phyloP scores from a whole-genome alignment of 805 yeast species.

The Lipomyces yamanashiensis region DNA sequence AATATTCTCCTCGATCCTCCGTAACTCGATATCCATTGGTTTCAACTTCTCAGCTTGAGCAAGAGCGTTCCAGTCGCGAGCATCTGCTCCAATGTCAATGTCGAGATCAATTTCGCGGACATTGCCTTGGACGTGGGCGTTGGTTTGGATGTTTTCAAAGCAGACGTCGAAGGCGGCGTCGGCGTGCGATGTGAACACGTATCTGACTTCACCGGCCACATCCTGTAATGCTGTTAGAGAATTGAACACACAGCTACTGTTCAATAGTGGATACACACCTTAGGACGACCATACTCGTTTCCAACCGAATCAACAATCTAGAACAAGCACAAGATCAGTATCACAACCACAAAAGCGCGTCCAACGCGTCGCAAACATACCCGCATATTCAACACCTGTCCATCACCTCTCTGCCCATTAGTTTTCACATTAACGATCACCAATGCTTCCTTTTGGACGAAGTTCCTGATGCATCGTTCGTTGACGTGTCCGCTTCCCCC shows the following conservation, averaged over 20 bases:
- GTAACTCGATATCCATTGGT: conserved; percentile 89
- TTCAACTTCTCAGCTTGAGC: conserved; percentile 91
- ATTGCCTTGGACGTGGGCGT: conserved; percentile 45
- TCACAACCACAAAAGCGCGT: background rate
- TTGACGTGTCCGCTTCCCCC: conserved; percentile 48
- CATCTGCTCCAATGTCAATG: conserved; percentile 93
- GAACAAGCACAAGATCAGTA: background rate
- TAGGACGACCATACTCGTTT: conserved; percentile 79
- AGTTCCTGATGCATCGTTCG: conserved; percentile 83
- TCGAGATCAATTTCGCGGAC: conserved; percentile 83
- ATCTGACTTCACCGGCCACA: conserved; percentile 69
- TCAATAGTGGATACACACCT: conserved; percentile 37
- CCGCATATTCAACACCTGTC: conserved; percentile 72
- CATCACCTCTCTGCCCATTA: conserved; percentile 80
- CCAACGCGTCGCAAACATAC: conserved; percentile 32
- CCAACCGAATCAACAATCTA: conserved; percentile 77
- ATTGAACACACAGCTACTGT: background rate
- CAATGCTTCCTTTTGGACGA: conserved; percentile 78
- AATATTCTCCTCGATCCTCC: conserved; percentile 82
- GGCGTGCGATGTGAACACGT: conserved; percentile 83
- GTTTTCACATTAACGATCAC: conserved; percentile 84
- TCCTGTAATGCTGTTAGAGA: conserved; percentile 46
- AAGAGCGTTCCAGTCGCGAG: conserved; percentile 95
- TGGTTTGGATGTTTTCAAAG: conserved; percentile 63
- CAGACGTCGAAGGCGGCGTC: conserved; percentile 90